Evolutionary conservation across 2,329 filamentous ascomycete species (phyloP), one percentile per base, ranked within the genome.

Genomic region (Aureobasidium sp.): DNA sequence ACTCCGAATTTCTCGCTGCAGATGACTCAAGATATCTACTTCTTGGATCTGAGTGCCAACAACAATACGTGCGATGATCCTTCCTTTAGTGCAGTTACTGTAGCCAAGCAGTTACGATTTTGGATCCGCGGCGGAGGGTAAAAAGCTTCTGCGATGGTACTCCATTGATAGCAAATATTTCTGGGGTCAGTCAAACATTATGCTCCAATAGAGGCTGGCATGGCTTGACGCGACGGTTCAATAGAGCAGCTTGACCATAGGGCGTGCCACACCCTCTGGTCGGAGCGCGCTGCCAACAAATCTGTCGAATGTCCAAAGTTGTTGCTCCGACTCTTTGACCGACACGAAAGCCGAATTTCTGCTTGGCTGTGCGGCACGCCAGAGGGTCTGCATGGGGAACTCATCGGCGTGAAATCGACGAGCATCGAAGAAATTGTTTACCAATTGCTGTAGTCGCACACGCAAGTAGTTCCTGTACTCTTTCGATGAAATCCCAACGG

Each of bases 381-480:
- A 64, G 29, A 64, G 44, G 8, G 29, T 29, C 9, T 32, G 47
- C 44, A 64, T 53, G 36, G 60, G 27, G 32, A 55, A 37, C 8
- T 64, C 44, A 12, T 60, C 53, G 53, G 63, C 62, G 44, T 56
- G 59, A 53, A 55, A 59, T 32, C 41, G 48, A 12, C 50, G 52
- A 7, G 47, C 56, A 41, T 52, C 61, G 47, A 61, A 64, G 34
- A 64, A 64, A 26, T 63, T 64, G 50, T 65, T 63, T 32, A 63
- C 61, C 39, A 63, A 34, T n/a, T 65, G 63, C 48, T 65, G 63
- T n/a, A 63, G 5, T 57, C 63, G 55, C 3, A 65, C 63, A 32
- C 61, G 63, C 39, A 65, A 20, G 43, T 63, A 65, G 39, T 61
- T 61, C 39, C 52, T 61, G 27, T 65, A 65, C 63, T 65, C 43